Base-by-base conservation (phyloP, 2,329 filamentous ascomycete species). In the Escovopsis sp. region DNA sequence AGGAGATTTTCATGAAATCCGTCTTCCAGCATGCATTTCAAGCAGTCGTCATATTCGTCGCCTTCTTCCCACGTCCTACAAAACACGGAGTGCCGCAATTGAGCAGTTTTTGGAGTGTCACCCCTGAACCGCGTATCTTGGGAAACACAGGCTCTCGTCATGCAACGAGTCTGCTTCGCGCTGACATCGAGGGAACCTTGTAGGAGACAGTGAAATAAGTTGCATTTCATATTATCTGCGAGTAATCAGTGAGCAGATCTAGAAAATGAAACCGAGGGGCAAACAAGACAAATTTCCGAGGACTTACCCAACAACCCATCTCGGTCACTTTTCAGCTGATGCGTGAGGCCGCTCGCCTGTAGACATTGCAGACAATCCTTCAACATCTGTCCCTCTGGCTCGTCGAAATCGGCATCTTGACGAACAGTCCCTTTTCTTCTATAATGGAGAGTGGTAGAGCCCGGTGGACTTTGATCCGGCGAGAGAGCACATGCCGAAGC, bases 301-400 rank as follows among this genome's bases (percentile, higher is more conserved):
- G n/a, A 59, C 71, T 58, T 63, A 75, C 72, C 73, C 36, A 75
- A 49, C 47, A 75, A 75, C 72, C 71, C 75, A 39, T 62, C 60
- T 46, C 72, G 69, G 47, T 76, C 72, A 43, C 57, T 74, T 55
- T 75, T 70, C 6, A 45, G 44, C 2, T 64, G 69, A 33, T 67
- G 58, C 3, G 59, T 53, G 46, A 65, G 73, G 9, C 60, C 62
- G 55, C 72, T 75, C 26, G 63, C 64, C 51, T 75, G 67, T 26
- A 76, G 58, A 51, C 72, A 76, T 33, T 56, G 64, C 54, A 75
- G 59, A 51, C 72, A 76, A 12, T 55, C 56, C 50, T 67, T 57
- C 53, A 70, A 70, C 50, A 67, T 71, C 41, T 59, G 58, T 1
- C 71, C 72, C 3, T 53, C 40, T 0, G 58, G 26, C 2, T 60